A percentile compares a stretch with the other conserved stretches of the same genome.
Conservation (phyloP, 495 filamentous ascomycete genomes). For the Penicillium angulare region DNA sequence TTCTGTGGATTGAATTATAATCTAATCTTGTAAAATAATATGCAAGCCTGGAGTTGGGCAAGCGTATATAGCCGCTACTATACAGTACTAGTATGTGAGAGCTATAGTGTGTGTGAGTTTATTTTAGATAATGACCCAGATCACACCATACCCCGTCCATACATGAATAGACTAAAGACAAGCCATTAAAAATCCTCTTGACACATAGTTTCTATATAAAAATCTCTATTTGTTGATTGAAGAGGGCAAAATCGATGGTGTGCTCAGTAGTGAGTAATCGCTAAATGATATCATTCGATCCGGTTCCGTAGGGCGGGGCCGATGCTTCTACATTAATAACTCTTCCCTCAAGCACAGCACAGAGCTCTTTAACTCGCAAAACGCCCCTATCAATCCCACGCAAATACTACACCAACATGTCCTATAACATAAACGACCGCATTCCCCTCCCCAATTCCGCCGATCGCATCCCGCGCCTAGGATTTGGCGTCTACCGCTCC, state of each 20-base stretch:
- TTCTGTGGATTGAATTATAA: too few relatives aligned
- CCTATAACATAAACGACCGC: constrained; percentile 49
- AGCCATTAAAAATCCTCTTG: too few relatives aligned
- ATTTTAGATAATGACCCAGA: too few relatives aligned
- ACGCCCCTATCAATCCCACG: constrained; percentile 1
- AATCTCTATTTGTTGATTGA: too few relatives aligned
- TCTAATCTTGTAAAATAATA: too few relatives aligned
- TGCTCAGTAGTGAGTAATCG: constrained; percentile 5
- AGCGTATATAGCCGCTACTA: too few relatives aligned
- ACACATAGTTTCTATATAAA: too few relatives aligned
- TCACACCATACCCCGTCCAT: too few relatives aligned
- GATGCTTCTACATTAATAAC: neutral
- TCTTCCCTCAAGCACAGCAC: too few relatives aligned
- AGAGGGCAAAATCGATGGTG: constrained; percentile 7
- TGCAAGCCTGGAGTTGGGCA: too few relatives aligned
- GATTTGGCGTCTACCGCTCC: constrained; percentile 71
- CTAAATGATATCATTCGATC: constrained; percentile 18
- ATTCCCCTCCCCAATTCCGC: constrained; percentile 55
- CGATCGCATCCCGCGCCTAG: constrained; percentile 62
- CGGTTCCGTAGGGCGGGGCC: constrained; percentile 15
- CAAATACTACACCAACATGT: constrained; percentile 26
- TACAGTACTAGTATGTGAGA: neutral
- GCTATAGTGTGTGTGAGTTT: too few relatives aligned
- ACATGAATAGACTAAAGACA: too few relatives aligned
- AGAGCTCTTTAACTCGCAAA: neutral